These are phyloP conservation scores for Talaromyces sp. DNA, from an alignment of 2,329 filamentous ascomycete species.

Conservation along the genomic window DNA sequence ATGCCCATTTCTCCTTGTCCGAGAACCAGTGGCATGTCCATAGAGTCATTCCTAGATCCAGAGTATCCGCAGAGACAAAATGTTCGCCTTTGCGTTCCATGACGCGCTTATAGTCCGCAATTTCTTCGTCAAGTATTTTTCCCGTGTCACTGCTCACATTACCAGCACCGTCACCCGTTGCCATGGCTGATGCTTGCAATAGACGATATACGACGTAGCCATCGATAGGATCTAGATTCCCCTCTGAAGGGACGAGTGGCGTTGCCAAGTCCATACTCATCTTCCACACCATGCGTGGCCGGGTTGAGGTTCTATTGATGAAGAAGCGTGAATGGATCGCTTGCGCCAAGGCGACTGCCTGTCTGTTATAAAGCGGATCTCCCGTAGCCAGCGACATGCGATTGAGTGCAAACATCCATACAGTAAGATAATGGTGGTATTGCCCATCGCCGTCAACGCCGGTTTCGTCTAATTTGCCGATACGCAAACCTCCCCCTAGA, in stretches of 20 bases:
- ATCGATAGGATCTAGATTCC: slow-evolving; percentile 55
- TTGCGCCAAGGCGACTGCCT: slow-evolving; percentile 52
- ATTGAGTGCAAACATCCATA: slow-evolving; percentile 63
- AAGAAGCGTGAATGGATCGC: slow-evolving; percentile 55
- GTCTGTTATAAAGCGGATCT: slow-evolving; percentile 47
- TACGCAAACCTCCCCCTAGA: slow-evolving; percentile 54
- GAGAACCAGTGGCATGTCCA: slow-evolving; percentile 54
- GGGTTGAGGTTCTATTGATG: slow-evolving; percentile 29
- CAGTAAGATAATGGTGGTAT: slow-evolving; percentile 59
- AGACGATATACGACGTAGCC: slow-evolving; percentile 52
- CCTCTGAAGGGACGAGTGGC: slow-evolving; percentile 50
- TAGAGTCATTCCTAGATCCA: slow-evolving; percentile 59
- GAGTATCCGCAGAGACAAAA: slow-evolving; percentile 47
- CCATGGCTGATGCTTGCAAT: slow-evolving; percentile 43
- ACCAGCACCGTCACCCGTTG: slow-evolving; percentile 28
- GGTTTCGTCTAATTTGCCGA: slow-evolving; percentile 51
- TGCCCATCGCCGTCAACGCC: slow-evolving; percentile 57
- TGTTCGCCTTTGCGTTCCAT: slow-evolving; percentile 46
- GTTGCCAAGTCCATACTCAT: slow-evolving; percentile 48
- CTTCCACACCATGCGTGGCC: slow-evolving; percentile 55
- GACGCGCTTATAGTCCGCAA: slow-evolving; percentile 51
- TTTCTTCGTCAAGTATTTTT: slow-evolving; percentile 45
- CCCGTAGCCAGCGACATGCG: slow-evolving; percentile 49
- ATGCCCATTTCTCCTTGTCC: slow-evolving; percentile 49
- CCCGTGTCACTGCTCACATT: slow-evolving; percentile 10